phyloP scores from a whole-genome alignment of 345 rosid species.

The Eucalyptus dawsonii region DNA sequence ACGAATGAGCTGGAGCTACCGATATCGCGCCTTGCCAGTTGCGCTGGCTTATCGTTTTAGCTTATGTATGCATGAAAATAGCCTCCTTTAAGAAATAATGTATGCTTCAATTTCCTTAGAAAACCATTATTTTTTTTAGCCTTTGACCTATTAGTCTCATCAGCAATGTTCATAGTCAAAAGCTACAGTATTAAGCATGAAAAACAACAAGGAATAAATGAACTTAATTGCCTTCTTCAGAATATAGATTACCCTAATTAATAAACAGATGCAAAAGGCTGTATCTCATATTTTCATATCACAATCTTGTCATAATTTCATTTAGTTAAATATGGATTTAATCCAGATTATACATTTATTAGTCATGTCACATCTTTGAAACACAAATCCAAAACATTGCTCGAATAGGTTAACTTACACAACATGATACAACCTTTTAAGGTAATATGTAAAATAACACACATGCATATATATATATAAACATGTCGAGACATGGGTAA shows the following conservation, averaged over 20 bases:
- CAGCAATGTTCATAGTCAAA: neutral
- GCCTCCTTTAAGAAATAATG: neutral
- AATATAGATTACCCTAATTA: neutral
- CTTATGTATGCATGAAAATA: neutral
- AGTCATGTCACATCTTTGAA: neutral
- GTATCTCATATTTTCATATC: neutral
- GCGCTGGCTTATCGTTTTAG: neutral
- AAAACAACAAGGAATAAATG: neutral
- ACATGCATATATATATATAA: accelerated
- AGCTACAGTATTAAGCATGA: neutral
- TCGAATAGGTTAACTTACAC: neutral
- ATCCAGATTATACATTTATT: neutral
- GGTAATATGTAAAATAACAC: neutral
- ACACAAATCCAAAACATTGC: neutral
- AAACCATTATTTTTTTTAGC: neutral
- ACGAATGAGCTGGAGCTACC: neutral
- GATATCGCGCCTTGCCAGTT: neutral
- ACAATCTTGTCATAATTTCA: neutral
- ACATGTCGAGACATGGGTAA: neutral
- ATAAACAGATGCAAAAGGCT: neutral
- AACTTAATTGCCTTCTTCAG: neutral
- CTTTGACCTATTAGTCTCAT: neutral
- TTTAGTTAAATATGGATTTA: neutral
- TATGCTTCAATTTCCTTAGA: neutral
- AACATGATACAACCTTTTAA: neutral